These are phyloP conservation scores for Pontederia crassipes DNA, from an alignment of 176 grass and related monocot species.

Conservation along the genomic window DNA sequence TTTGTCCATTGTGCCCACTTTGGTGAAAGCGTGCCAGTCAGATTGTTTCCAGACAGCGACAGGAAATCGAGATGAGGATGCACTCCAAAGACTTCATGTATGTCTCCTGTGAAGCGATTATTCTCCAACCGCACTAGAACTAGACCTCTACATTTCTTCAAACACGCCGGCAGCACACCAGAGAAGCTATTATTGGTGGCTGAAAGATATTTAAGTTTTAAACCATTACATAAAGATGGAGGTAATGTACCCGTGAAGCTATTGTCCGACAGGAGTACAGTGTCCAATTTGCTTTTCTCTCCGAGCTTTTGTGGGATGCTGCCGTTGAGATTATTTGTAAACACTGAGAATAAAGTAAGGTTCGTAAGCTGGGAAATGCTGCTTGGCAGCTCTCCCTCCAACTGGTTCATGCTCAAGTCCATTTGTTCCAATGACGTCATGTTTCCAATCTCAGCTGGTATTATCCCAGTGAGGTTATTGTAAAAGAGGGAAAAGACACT, in stretches of 20 bases:
- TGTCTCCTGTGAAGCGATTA: constrained; percentile 13
- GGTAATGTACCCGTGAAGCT: constrained; percentile 18
- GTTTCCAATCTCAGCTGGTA: constrained; percentile 23
- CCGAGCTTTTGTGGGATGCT: constrained; percentile 11
- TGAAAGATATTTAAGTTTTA: neutral
- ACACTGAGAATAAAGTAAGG: neutral
- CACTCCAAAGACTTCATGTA: constrained; percentile 10
- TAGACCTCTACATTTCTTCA: constrained; percentile 19
- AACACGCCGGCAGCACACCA: constrained; percentile 10
- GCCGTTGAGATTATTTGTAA: constrained; percentile 17
- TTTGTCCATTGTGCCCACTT: constrained; percentile 41
- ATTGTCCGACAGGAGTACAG: constrained; percentile 21
- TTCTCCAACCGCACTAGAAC: neutral
- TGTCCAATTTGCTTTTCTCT: neutral
- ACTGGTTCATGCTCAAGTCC: constrained; percentile 15
- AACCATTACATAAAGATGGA: constrained; percentile 6
- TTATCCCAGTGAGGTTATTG: constrained; percentile 7
- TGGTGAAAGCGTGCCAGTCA: constrained; percentile 34
- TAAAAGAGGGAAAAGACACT: neutral
- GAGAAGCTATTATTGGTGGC: constrained; percentile 17
- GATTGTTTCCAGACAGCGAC: constrained; percentile 41
- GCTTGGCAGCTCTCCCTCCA: constrained; percentile 15
- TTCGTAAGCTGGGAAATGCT: constrained; percentile 12
- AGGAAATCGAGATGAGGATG: constrained; percentile 18
- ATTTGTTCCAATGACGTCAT: neutral